A percentile compares a stretch with the other conserved stretches of the same genome.
phyloP scores from a whole-genome alignment of 495 filamentous ascomycete species.

The Tuber magnatum region DNA sequence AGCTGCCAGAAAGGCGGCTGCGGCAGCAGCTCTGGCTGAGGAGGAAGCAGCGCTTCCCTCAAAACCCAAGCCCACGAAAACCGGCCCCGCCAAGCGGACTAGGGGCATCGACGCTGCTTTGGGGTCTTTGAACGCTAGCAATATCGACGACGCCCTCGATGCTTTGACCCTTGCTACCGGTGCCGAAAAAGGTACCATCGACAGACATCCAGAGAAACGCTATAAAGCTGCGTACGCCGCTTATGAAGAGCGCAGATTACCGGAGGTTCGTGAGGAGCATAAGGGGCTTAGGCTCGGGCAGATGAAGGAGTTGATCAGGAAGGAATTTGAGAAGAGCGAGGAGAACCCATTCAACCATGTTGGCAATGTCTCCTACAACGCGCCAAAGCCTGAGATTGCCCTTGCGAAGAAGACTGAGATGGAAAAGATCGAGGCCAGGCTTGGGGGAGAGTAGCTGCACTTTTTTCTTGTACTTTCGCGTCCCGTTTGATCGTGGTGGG shows the following conservation, averaged over 20 bases:
- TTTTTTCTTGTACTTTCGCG: not conserved
- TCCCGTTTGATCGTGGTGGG: not conserved
- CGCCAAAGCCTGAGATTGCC: slow-evolving; percentile 68
- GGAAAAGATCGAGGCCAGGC: slow-evolving; percentile 63
- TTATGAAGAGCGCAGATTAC: slow-evolving; percentile 74
- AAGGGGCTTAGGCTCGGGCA: slow-evolving; percentile 70
- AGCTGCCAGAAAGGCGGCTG: slow-evolving; percentile 77
- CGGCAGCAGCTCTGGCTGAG: slow-evolving; percentile 69
- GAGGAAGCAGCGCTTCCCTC: slow-evolving; percentile 57
- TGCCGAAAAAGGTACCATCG: slow-evolving; percentile 53
- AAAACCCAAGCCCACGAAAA: slow-evolving; percentile 57
- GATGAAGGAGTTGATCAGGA: slow-evolving; percentile 66
- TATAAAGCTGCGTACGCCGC: slow-evolving; percentile 82
- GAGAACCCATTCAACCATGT: slow-evolving; percentile 90
- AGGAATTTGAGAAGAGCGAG: slow-evolving; percentile 85
- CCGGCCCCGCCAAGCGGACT: slow-evolving; percentile 42
- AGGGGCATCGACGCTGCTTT: slow-evolving; percentile 36
- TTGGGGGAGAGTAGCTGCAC: slow-evolving; percentile 41
- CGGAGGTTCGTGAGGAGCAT: slow-evolving; percentile 75
- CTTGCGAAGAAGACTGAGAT: slow-evolving; percentile 60
- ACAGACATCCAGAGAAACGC: slow-evolving; percentile 76
- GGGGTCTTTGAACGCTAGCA: slow-evolving; percentile 61
- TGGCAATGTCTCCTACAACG: slow-evolving; percentile 62
- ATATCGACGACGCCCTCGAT: slow-evolving; percentile 87
- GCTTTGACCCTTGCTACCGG: slow-evolving; percentile 59